Conservation (phyloP, 1,284 basidiomycete species). For the Pascua guehoae region DNA sequence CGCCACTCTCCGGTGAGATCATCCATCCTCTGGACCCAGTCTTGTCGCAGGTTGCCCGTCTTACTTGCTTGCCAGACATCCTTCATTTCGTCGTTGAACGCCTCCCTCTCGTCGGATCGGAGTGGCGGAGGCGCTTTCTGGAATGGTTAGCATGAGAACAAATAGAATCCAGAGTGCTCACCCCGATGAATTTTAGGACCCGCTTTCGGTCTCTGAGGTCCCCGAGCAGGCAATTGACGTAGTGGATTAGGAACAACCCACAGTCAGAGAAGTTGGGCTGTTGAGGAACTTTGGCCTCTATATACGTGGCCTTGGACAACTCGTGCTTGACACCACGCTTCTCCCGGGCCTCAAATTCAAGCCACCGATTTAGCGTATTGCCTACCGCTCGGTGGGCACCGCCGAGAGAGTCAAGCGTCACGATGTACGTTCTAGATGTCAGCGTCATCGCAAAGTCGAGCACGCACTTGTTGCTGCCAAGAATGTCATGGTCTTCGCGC, state of each 20-base stretch:
- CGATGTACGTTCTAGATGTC: conserved; percentile 64
- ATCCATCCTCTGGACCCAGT: conserved; percentile 19
- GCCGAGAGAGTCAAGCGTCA: conserved; percentile 84
- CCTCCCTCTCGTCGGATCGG: not conserved
- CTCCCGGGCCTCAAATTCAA: conserved; percentile 72
- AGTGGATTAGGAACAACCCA: conserved; percentile 52
- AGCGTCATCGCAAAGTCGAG: not conserved
- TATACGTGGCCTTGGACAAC: conserved; percentile 47
- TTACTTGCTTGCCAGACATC: conserved; percentile 15
- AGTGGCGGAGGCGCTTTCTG: conserved; percentile 22
- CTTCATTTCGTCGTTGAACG: conserved; percentile 11
- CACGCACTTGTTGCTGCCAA: conserved; percentile 25
- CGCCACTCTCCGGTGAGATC: conserved; percentile 11
- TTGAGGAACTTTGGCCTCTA: conserved; percentile 43
- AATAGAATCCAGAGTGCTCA: conserved; percentile 15
- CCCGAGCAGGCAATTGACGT: conserved; percentile 40
- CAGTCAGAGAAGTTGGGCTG: conserved; percentile 56
- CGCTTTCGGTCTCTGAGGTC: conserved; percentile 19
- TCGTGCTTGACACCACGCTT: conserved; percentile 57
- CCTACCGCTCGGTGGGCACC: conserved; percentile 62
- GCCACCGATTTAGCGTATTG: conserved; percentile 64
- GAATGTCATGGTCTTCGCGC: conserved; percentile 15
- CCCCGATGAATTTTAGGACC: conserved; percentile 38
- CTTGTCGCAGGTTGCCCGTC: conserved; percentile 15
- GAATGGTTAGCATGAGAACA: not conserved